A percentile compares a stretch with the other conserved stretches of the same genome.
Conservation (phyloP, 192 early-diverging fungal genomes). For the Coemansia sp. region DNA sequence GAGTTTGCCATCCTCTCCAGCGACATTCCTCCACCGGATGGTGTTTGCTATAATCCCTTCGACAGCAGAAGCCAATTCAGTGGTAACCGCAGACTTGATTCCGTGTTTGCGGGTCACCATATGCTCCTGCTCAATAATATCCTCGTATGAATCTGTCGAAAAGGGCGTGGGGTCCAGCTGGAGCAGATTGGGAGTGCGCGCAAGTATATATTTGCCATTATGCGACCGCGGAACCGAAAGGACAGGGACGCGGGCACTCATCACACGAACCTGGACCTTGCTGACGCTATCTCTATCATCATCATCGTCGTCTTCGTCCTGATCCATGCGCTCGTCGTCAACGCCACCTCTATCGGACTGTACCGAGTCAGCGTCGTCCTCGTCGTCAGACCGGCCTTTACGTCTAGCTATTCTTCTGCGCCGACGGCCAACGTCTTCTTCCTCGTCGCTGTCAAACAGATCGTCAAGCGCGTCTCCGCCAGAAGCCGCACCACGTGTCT, state of each 20-base stretch:
- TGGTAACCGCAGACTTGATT: constrained; percentile 27
- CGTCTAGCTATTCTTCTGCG: constrained; percentile 5
- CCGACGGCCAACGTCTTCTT: neutral
- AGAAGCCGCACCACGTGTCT: neutral
- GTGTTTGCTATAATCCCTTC: constrained; percentile 49
- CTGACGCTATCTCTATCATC: constrained; percentile 4
- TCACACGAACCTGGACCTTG: constrained; percentile 21
- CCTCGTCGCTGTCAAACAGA: constrained; percentile 35
- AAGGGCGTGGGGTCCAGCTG: constrained; percentile 48
- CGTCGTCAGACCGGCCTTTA: constrained; percentile 37
- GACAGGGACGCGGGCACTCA: constrained; percentile 38
- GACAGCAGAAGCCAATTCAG: constrained; percentile 39
- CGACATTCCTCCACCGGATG: constrained; percentile 37
- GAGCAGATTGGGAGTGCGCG: constrained; percentile 49
- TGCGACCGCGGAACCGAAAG: constrained; percentile 31
- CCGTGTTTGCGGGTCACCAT: constrained; percentile 29
- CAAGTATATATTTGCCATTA: constrained; percentile 22
- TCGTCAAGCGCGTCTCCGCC: constrained; percentile 1
- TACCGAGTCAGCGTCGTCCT: constrained; percentile 2
- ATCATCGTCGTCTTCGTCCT: constrained; percentile 17
- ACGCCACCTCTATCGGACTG: neutral
- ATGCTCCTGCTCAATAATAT: constrained; percentile 45
- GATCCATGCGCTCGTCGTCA: neutral
- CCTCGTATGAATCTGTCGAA: constrained; percentile 33
- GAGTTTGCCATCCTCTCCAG: neutral